Evolutionary conservation across 2,329 filamentous ascomycete species (phyloP), one percentile per base, ranked within the genome.

Genomic region (Penicillium corylophilum): DNA sequence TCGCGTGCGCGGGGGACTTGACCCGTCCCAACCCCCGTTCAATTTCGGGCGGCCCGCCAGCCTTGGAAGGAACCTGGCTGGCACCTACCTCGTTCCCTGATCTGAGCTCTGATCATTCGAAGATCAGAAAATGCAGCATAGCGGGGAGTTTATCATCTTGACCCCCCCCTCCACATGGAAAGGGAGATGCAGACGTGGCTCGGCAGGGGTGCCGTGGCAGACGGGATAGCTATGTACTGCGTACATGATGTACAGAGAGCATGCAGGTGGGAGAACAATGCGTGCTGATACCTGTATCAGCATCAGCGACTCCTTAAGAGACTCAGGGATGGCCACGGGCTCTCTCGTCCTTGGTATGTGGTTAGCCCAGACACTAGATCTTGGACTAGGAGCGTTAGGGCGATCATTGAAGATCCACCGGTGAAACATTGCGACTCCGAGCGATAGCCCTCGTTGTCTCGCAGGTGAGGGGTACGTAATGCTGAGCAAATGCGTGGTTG

Each of bases 351-450:
- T 29, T 50, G 54, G 54, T 48, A 56, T 54, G 51, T 35, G 51
- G 39, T 53, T 53, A 57, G 53, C 48, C 48, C 39, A 28, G 38
- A 43, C 46, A 48, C 54, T 53, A 59, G 57, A 53, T 57, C 54
- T 39, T 42, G 38, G 46, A 42, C 46, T 55, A 57, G 55, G 48
- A 50, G 53, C 33, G 29, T 57, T 62, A 55, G 57, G 48, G 50
- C 53, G 55, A 56, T 59, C 55, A 54, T 59, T 24, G n/a, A 35
- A 46, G 51, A 54, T 60, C 59, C 57, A 62, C 57, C 22, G 51
- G 47, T 61, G 58, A 62, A 57, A 62, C 60, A 61, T 54, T 59
- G 44, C 54, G 55, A 62, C 48, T 55, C 51, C 20, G 24, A 31
- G 47, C 9, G 18, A 31, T 31, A 41, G 29, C 16, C n/a, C 7